Base-by-base conservation (phyloP, 1,284 basidiomycete species). In the Heterobasidion irregulare region DNA sequence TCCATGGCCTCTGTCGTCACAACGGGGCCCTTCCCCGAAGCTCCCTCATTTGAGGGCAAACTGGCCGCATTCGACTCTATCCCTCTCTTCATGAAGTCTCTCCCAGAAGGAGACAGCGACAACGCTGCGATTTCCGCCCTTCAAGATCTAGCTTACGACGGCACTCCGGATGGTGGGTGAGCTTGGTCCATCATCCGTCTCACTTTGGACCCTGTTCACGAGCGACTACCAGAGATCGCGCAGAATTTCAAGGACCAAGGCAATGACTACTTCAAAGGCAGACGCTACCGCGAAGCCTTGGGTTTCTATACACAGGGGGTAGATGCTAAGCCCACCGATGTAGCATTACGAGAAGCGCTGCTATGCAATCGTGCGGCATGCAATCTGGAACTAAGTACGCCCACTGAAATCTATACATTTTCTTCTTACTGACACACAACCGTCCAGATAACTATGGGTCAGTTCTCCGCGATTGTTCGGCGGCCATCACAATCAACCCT, bases 161-260 rank as follows among this genome's bases (percentile, higher is more conserved):
- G 94, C 10, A 89, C 92, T 26, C 89, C 94, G 35, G 91, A 98
- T 75, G 95, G 94, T 95, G 66, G 66, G 91, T 81, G 19, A 26
- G 55, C 59, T 49, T 49, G 15, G 15, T 46, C 49, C 18, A 38
- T 6, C 38, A 15, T 50, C 2, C n/a, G 38, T 10, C 32, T 36
- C 45, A 47, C 34, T 32, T 38, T 6, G 34, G 26, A 15, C 48
- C 44, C 38, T 34, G 51, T 18, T 44, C 62, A 47, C 26, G 10
- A 32, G n/a, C 10, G 16, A 47, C 10, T n/a, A 6, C 16, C 36
- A 96, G 96, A 99, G 69, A 78, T 93, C 61, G 93, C 95, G 0
- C 76, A 83, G 59, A 95, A 92, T 68, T 98, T 98, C 72, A 98
- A 98, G 70, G 83, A 91, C 54, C 93, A 98, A 68, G 96, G 94